Evolutionary conservation across 2,329 filamentous ascomycete species (phyloP).

Genomic region (Neonectria punicea): DNA sequence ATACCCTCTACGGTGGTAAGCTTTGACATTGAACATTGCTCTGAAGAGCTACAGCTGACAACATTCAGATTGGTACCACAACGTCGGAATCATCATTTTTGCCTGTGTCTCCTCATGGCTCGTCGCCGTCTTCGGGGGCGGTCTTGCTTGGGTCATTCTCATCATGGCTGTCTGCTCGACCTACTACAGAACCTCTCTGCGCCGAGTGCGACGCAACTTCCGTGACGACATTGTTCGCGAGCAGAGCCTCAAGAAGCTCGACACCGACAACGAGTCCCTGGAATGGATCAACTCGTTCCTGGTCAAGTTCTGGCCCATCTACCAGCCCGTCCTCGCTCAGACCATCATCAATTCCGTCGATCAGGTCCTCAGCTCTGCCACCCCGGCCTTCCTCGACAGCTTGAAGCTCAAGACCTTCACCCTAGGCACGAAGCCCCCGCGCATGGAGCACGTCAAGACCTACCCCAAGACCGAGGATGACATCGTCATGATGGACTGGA

Average conservation of each 20-base stretch:
- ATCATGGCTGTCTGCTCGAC: constrained; percentile 93
- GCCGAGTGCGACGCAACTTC: constrained; percentile 93
- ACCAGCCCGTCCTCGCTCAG: constrained; percentile 90
- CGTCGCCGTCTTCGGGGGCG: constrained; percentile 87
- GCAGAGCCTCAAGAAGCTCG: constrained; percentile 85
- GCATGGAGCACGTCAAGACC: constrained; percentile 97
- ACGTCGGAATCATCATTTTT: constrained; percentile 92
- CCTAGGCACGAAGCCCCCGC: constrained; percentile 92
- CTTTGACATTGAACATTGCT: constrained; percentile 2
- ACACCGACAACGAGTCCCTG: constrained; percentile 90
- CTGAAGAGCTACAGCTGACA: constrained; percentile 21
- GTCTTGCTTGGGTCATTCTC: constrained; percentile 91
- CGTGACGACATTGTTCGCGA: constrained; percentile 93
- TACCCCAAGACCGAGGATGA: constrained; percentile 97
- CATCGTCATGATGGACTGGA: constrained; percentile 99
- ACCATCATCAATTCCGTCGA: constrained; percentile 95
- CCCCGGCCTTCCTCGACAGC: constrained; percentile 92
- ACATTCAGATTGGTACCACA: constrained; percentile 93
- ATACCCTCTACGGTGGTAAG: constrained; percentile 89
- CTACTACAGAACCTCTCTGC: constrained; percentile 95
- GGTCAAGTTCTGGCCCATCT: constrained; percentile 99
- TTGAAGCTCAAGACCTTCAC: constrained; percentile 94
- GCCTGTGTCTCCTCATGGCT: constrained; percentile 92
- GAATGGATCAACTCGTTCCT: constrained; percentile 99
- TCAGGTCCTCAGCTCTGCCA: constrained; percentile 92